These are phyloP conservation scores for Penicillium pancosmium DNA, from an alignment of 495 filamentous ascomycete species.

Conservation along the genomic window DNA sequence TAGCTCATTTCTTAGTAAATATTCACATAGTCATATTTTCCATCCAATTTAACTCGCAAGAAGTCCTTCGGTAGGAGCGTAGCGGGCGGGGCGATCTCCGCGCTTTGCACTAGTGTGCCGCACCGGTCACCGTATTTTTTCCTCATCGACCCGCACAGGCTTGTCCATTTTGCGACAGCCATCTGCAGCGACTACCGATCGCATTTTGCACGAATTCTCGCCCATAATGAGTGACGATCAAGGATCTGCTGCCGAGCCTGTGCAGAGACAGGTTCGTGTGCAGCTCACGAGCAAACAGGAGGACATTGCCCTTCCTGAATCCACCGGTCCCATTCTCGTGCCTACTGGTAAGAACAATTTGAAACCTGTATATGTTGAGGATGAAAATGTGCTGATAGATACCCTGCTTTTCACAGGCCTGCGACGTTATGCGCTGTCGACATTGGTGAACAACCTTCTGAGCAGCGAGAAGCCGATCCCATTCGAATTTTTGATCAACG, in stretches of 20 bases:
- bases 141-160: slow-evolving; percentile 30
- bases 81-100: slow-evolving; percentile 37
- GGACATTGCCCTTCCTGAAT: slow-evolving; percentile 63
- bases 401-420: slow-evolving; percentile 55
- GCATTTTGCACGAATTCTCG: slow-evolving; percentile 16
- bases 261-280: slow-evolving; percentile 59
- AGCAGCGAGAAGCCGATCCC: slow-evolving; percentile 77
- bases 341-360: slow-evolving; percentile 57
- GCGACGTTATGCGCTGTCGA: slow-evolving; percentile 86
- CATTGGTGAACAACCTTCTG: slow-evolving; percentile 90
- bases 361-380: not conserved
- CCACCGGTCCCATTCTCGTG: slow-evolving; percentile 63
- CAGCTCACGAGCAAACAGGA: slow-evolving; percentile 60
- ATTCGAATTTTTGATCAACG: slow-evolving; percentile 94
- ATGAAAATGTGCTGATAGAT: not conserved
- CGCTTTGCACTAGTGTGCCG: slow-evolving; percentile 49
- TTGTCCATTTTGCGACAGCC: slow-evolving; percentile 36
- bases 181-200: slow-evolving; percentile 23
- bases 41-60: not conserved
- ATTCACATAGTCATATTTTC: not conserved
- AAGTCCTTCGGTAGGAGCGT: slow-evolving; percentile 16
- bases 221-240: slow-evolving; percentile 37
- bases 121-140: slow-evolving; percentile 52
- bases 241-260: slow-evolving; percentile 31
- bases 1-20: slow-evolving; percentile 2